Base-by-base conservation (phyloP, 306 rosid species). In the Ochetophila trinervis region DNA sequence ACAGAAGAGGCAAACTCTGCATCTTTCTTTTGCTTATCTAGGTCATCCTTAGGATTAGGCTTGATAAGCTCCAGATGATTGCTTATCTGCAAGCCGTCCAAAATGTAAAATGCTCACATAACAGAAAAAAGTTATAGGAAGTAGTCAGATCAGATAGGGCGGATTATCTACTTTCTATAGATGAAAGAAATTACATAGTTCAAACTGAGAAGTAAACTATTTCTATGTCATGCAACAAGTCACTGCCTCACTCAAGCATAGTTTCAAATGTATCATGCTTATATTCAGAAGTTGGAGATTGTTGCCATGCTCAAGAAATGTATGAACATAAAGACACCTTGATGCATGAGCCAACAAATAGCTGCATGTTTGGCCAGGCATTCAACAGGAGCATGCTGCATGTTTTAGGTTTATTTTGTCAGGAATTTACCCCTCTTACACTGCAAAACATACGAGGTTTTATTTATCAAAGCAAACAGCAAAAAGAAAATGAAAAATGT, bases 41-140 rank as follows among this genome's bases (percentile, higher is more conserved):
- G 82, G 55, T 87, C 98, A 65, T 92, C 98, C 70, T 64, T 92
- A 4, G 89, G 86, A 75, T 85, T 92, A 59, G 98, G 92, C 83
- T 92, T 89, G 62, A 92, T 89, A 79, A 92, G 74, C 84, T 92
- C 98, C 74, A 89, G 80, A 84, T 89, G 98, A 80, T 89, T 92
- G 78, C 95, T 87, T 84, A 92, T 82, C 98, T 92, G 82, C 34
- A 37, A 36, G 17, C 20, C 18, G 18, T 32, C 40, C 50, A 50
- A 40, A 66, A 36, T 60, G 71, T 49, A 73, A 58, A 44, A 74
- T 40, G 63, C 60, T 53, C 21, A 72, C 34, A 53, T 30, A 58
- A 35, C 63, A 30, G 19, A 47, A 5, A 6, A 16, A 23, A 51
- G 19, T 19, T 37, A 62, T 27, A 27, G 35, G 23, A 24, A 32